phyloP scores from a whole-genome alignment of 169 alveolate species.

The Cryptosporidium tyzzeri region DNA sequence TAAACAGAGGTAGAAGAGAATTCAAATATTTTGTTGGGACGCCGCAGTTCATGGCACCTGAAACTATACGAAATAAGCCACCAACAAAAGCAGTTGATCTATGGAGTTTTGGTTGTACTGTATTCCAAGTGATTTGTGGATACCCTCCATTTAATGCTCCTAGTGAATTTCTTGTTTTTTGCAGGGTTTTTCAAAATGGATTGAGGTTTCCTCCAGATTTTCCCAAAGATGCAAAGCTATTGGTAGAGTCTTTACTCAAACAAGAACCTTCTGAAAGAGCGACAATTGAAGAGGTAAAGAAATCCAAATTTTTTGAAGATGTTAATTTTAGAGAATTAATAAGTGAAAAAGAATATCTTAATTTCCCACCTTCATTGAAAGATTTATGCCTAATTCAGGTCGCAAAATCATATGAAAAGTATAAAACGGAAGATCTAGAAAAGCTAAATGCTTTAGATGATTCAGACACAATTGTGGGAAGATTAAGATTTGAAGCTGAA shows the following conservation, averaged over 20 bases:
- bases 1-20: slow-evolving; percentile 78
- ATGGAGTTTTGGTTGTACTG: slow-evolving; percentile 93
- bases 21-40: slow-evolving; percentile 92
- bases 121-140: slow-evolving; percentile 89
- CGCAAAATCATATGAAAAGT: slow-evolving; percentile 26
- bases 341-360: neutral
- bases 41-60: slow-evolving; percentile 94
- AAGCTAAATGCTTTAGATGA: slow-evolving; percentile 1
- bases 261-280: slow-evolving; percentile 41
- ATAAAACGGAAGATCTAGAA: neutral
- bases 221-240: slow-evolving; percentile 32
- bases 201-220: slow-evolving; percentile 63
- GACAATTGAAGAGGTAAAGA: slow-evolving; percentile 29
- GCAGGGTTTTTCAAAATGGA: slow-evolving; percentile 34
- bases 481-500: slow-evolving; percentile 27
- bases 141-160: slow-evolving; percentile 79
- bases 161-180: slow-evolving; percentile 68
- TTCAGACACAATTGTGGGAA: neutral
- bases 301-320: slow-evolving; percentile 26
- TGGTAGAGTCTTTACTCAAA: slow-evolving; percentile 40
- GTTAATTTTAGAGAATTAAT: slow-evolving; percentile 30
- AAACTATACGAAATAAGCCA: slow-evolving; percentile 88
- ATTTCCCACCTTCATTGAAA: slow-evolving; percentile 43
- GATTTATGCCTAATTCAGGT: slow-evolving; percentile 42
- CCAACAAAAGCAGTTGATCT: slow-evolving; percentile 88